Conservation (phyloP, 106 monocot species). For the Posidonia australis region DNA sequence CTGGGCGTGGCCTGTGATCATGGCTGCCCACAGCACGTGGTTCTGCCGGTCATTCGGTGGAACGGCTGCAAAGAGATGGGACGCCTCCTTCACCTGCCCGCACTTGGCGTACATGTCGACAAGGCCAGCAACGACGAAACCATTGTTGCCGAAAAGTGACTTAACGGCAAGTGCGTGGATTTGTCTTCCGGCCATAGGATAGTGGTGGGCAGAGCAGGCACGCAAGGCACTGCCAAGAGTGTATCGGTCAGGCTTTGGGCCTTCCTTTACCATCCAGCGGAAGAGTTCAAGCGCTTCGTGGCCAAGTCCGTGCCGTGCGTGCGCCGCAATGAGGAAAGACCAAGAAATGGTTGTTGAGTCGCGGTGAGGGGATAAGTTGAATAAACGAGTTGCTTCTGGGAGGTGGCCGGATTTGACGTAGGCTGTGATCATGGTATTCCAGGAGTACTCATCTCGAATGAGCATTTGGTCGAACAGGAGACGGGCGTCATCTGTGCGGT, state of each 20-base stretch:
- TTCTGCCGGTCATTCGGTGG: slow-evolving; percentile 8
- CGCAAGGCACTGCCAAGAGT: slow-evolving; percentile 47
- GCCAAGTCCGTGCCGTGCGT: slow-evolving; percentile 22
- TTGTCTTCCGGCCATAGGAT: slow-evolving; percentile 8
- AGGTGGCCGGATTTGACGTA: slow-evolving; percentile 6
- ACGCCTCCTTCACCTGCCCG: slow-evolving; percentile 10
- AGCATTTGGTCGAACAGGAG: slow-evolving; percentile 39
- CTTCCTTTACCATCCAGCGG: slow-evolving; percentile 19
- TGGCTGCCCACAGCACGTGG: slow-evolving; percentile 32
- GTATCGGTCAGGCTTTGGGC: slow-evolving; percentile 39
- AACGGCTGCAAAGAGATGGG: slow-evolving; percentile 15
- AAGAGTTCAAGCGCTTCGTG: slow-evolving; percentile 29
- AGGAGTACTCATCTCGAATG: slow-evolving; percentile 26
- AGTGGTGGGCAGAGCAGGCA: slow-evolving; percentile 33
- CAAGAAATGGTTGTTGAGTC: slow-evolving; percentile 28
- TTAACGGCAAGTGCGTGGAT: slow-evolving; percentile 31
- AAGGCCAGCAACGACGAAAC: slow-evolving; percentile 35
- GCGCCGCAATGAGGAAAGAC: slow-evolving; percentile 44
- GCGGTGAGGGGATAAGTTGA: slow-evolving; percentile 1
- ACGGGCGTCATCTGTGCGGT: slow-evolving; percentile 20
- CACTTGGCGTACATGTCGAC: slow-evolving; percentile 32
- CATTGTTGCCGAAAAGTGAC: slow-evolving; percentile 12
- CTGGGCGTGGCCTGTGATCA: slow-evolving; percentile 18
- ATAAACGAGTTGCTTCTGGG: not conserved
- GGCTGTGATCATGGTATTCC: slow-evolving; percentile 8